These are phyloP conservation scores for Neospora caninum DNA, from an alignment of 169 alveolate genomes.

Conservation along the genomic window DNA sequence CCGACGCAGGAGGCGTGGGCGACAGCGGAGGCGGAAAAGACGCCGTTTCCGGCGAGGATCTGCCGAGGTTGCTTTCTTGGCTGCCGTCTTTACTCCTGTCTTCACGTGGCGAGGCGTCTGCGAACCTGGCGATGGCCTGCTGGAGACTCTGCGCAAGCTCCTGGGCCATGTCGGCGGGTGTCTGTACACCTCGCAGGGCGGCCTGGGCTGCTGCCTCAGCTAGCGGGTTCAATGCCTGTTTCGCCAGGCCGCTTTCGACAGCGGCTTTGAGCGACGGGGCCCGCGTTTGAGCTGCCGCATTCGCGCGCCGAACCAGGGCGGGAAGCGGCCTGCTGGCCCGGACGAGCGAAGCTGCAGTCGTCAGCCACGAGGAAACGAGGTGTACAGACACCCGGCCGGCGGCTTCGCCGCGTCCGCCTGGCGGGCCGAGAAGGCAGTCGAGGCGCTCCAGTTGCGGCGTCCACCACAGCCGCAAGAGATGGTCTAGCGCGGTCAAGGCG, in stretches of 20 bases:
- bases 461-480: slow-evolving; percentile 38
- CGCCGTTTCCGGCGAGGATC: too few species aligned
- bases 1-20: too few species aligned
- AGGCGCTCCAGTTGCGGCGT: slow-evolving; percentile 37
- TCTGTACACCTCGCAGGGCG: background rate
- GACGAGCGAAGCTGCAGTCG: background rate
- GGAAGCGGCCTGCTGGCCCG: background rate
- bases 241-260: background rate
- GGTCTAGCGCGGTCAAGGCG: slow-evolving; percentile 28
- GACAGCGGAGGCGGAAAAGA: too few species aligned
- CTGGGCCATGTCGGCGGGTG: background rate
- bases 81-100: too few species aligned
- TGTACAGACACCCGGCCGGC: background rate
- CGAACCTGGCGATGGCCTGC: background rate
- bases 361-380: background rate
- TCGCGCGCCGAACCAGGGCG: background rate
- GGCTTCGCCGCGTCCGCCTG: background rate
- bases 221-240: background rate
- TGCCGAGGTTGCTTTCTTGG: too few species aligned
- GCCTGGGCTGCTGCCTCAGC: background rate
- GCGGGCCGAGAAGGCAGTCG: background rate
- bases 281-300: background rate
- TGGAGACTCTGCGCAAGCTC: background rate
- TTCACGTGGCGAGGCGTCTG: too few species aligned
- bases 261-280: background rate